phyloP scores from a whole-genome alignment of 2,329 filamentous ascomycete genomes.

The Trichoderma sp. region DNA sequence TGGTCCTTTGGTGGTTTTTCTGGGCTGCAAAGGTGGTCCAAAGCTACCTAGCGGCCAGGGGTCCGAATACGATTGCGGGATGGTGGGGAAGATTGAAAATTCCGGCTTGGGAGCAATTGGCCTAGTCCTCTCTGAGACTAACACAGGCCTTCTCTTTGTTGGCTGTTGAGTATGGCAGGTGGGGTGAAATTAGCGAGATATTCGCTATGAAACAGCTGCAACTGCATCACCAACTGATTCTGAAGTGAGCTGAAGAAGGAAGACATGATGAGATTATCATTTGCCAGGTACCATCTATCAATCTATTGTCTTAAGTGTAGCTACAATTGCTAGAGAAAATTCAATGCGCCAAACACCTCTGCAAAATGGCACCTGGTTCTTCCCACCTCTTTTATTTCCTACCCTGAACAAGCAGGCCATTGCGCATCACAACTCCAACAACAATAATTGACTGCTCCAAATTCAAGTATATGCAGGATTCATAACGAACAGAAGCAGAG shows the following conservation, averaged over 20 bases:
- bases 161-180: slow-evolving; percentile 9
- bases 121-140: not conserved
- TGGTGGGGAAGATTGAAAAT: slow-evolving; percentile 2
- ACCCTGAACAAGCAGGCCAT: not conserved
- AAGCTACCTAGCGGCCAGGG: slow-evolving; percentile 22
- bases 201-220: not conserved
- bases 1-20: not conserved
- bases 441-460: not conserved
- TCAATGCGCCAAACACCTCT: not conserved
- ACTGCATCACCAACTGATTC: not conserved
- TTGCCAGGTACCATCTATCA: no score
- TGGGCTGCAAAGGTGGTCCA: not conserved
- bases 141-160: no score
- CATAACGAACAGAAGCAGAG: not conserved
- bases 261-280: not conserved
- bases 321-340: not conserved
- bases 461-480: not conserved
- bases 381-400: not conserved
- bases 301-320: not conserved
- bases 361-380: not conserved
- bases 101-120: not conserved
- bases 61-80: slow-evolving; percentile 24
- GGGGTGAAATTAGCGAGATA: not conserved
- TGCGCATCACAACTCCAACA: not conserved
- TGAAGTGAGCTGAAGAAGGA: not conserved